A percentile compares a stretch with the other conserved stretches of the same genome.
Conservation (phyloP, 495 filamentous ascomycete genomes). For the Astrothelium macrocarpum region DNA sequence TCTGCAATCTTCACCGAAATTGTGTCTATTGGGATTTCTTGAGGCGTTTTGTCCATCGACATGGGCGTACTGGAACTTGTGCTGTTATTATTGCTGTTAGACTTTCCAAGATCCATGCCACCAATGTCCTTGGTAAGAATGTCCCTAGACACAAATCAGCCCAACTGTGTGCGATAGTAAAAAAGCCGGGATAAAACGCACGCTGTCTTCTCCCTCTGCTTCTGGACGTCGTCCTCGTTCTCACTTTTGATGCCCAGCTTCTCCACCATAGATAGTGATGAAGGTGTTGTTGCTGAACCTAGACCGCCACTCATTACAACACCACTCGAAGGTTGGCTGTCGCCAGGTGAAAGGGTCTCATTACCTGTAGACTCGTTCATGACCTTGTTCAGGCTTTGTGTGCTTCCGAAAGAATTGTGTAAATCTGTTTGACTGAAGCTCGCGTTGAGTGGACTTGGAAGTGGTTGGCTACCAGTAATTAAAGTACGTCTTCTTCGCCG, state of each 20-base stretch:
- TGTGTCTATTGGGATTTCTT: constrained; percentile 53
- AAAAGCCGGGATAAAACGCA: constrained; percentile 40
- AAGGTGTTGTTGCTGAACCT: constrained; percentile 21
- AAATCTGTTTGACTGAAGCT: constrained; percentile 72
- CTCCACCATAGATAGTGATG: constrained; percentile 49
- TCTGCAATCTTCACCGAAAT: constrained; percentile 99
- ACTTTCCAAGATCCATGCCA: constrained; percentile 85
- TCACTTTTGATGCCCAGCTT: constrained; percentile 48
- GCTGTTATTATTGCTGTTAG: constrained; percentile 34
- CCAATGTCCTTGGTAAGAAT: constrained; percentile 85
- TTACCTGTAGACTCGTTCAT: constrained; percentile 62
- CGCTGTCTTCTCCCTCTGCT: constrained; percentile 90
- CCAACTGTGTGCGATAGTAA: neutral
- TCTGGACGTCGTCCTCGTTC: constrained; percentile 59
- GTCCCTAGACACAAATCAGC: constrained; percentile 42
- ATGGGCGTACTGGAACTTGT: constrained; percentile 21
- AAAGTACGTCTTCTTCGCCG: constrained; percentile 81
- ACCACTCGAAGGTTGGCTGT: constrained; percentile 19
- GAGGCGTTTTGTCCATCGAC: constrained; percentile 36
- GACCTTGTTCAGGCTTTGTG: constrained; percentile 70
- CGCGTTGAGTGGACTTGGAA: constrained; percentile 89
- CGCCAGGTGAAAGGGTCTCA: constrained; percentile 25
- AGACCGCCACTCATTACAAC: constrained; percentile 42
- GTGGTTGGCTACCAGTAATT: constrained; percentile 92
- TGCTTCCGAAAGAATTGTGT: constrained; percentile 46